Evolutionary conservation across 768 basidiomycete species (phyloP).

Genomic region (Phanerodontia chrysosporium): DNA sequence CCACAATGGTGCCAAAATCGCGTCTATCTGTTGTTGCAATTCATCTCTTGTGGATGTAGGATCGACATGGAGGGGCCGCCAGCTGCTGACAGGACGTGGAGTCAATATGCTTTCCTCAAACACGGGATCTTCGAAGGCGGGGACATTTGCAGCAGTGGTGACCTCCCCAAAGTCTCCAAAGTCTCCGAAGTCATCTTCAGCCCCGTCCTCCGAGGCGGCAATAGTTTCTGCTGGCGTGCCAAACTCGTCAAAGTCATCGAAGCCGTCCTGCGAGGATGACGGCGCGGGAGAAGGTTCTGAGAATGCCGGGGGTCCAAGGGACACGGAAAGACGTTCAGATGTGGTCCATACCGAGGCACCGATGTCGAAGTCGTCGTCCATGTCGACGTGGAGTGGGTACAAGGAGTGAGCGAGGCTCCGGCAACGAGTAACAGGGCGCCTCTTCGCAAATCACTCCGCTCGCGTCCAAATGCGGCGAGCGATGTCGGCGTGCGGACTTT

Average conservation of each 20-base stretch:
- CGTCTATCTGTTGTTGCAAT: constrained; percentile 59
- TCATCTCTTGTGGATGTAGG: constrained; percentile 57
- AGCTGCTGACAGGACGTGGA: constrained; percentile 30
- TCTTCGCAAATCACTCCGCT: neutral
- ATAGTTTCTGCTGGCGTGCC: constrained; percentile 42
- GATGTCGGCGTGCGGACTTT: neutral
- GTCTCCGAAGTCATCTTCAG: constrained; percentile 80
- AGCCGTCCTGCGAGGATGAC: constrained; percentile 23
- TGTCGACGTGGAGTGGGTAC: constrained; percentile 17
- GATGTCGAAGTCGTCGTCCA: constrained; percentile 74
- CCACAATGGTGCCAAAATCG: constrained; percentile 67
- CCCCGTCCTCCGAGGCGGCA: constrained; percentile 33
- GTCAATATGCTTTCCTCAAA: constrained; percentile 33
- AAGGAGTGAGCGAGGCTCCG: neutral
- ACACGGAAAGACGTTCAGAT: constrained; percentile 27
- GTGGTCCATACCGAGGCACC: constrained; percentile 73
- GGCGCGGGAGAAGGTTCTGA: constrained; percentile 23
- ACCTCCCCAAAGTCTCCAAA: constrained; percentile 85
- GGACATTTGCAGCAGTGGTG: constrained; percentile 32
- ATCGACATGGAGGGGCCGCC: constrained; percentile 62
- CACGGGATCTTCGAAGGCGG: constrained; percentile 22
- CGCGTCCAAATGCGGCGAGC: neutral
- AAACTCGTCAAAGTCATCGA: constrained; percentile 58
- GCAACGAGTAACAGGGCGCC: neutral
- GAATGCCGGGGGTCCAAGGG: constrained; percentile 28